A percentile compares a stretch with the other conserved stretches of the same genome.
Evolutionary conservation across 805 yeast genomes (phyloP).

Genomic region (Candida nonsorbophila): DNA sequence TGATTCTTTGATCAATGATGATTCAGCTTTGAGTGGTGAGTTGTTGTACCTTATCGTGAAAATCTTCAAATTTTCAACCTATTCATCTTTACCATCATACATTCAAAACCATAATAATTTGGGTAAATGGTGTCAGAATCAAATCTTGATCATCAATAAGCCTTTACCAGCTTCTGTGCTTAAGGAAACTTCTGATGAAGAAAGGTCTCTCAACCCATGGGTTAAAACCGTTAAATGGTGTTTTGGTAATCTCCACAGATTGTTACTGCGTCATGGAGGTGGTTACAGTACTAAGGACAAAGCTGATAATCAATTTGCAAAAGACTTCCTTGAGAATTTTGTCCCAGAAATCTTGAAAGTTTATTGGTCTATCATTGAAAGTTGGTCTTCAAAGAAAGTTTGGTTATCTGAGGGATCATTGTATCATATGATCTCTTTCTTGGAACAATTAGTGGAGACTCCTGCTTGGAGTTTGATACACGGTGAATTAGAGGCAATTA

Average conservation of each 20-base stretch:
- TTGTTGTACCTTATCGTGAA: constrained; percentile 37
- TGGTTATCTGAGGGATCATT: constrained; percentile 39
- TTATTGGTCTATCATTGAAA: constrained; percentile 40
- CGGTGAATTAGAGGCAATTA: constrained; percentile 35
- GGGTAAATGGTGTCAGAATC: constrained; percentile 38
- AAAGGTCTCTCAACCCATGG: constrained; percentile 34
- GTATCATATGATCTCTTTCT: constrained; percentile 38
- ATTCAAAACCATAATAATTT: constrained; percentile 29
- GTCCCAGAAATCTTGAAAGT: constrained; percentile 38
- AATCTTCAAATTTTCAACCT: constrained; percentile 36
- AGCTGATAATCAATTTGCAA: constrained; percentile 23
- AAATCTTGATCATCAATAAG: constrained; percentile 31
- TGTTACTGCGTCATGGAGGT: constrained; percentile 40
- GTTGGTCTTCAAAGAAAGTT: constrained; percentile 31
- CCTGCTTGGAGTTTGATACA: constrained; percentile 31
- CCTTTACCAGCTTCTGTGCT: constrained; percentile 31
- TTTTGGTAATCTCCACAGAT: constrained; percentile 36
- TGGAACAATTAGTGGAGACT: constrained; percentile 37
- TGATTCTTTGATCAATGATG: constrained; percentile 19
- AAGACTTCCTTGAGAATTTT: constrained; percentile 26
- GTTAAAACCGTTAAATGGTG: constrained; percentile 41
- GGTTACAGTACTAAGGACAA: constrained; percentile 29
- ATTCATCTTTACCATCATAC: constrained; percentile 31
- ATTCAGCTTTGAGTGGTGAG: constrained; percentile 18
- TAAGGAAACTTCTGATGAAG: constrained; percentile 24